phyloP scores from a whole-genome alignment of 768 basidiomycete species.

The Plicaturopsis crispa region DNA sequence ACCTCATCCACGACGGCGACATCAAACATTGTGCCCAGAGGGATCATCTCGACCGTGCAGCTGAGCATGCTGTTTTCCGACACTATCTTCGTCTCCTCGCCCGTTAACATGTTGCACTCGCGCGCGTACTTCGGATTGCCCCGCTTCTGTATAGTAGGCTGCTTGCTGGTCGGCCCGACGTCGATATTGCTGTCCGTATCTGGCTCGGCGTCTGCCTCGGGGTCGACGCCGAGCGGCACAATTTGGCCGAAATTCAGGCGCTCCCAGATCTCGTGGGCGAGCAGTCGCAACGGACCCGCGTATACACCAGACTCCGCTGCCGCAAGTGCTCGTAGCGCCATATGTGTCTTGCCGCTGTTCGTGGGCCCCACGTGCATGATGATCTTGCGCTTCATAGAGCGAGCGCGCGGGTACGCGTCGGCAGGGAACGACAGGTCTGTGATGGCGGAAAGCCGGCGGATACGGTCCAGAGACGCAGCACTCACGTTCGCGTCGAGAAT shows the following conservation, averaged over 20 bases:
- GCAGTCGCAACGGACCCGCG: slow-evolving; percentile 84
- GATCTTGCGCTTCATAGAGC: slow-evolving; percentile 62
- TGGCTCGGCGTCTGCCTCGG: slow-evolving; percentile 28
- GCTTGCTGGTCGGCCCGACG: slow-evolving; percentile 11
- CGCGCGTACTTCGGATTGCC: slow-evolving; percentile 47
- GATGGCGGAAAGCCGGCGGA: slow-evolving; percentile 28
- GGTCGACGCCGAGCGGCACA: slow-evolving; percentile 56
- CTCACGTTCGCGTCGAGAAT: slow-evolving; percentile 20
- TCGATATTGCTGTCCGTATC: slow-evolving; percentile 29
- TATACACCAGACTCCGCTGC: slow-evolving; percentile 70
- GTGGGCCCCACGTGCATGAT: slow-evolving; percentile 98
- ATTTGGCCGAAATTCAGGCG: slow-evolving; percentile 89
- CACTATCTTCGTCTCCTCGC: slow-evolving; percentile 81
- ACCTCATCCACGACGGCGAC: slow-evolving; percentile 97
- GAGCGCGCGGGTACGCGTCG: slow-evolving; percentile 43
- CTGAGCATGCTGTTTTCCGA: slow-evolving; percentile 49
- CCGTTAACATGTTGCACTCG: slow-evolving; percentile 82
- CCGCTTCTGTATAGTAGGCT: slow-evolving; percentile 19
- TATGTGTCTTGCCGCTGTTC: slow-evolving; percentile 95
- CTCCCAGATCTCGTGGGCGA: slow-evolving; percentile 93
- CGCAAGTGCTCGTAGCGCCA: slow-evolving; percentile 84
- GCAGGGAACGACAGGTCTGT: slow-evolving; percentile 39
- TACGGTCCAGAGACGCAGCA: slow-evolving; percentile 24
- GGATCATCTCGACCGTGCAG: slow-evolving; percentile 93
- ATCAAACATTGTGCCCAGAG: slow-evolving; percentile 35